Percentiles rank a stretch among this genome's conserved stretches.
Evolutionary conservation across 306 rosid species (phyloP).

Genomic region (Glycine tomentella): DNA sequence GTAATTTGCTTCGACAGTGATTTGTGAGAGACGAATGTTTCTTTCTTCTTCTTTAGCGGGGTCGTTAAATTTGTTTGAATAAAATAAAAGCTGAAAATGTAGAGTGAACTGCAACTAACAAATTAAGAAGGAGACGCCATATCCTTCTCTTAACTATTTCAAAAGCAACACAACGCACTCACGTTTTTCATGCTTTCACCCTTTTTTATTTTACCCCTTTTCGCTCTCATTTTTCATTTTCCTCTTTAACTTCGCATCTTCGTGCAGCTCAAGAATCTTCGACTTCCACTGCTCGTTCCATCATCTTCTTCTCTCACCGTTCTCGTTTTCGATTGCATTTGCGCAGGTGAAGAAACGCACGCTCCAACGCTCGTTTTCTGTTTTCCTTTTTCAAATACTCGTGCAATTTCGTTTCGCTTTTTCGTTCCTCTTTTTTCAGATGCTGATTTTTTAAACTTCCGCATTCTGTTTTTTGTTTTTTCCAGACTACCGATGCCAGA

Average conservation of each 20-base stretch:
- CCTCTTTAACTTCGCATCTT: not conserved
- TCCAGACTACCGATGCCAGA: not conserved
- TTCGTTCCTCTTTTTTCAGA: not conserved
- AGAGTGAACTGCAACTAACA: conserved; percentile 43
- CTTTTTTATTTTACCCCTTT: not conserved
- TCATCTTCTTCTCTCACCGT: not conserved
- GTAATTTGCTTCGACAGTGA: not conserved
- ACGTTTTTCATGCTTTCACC: conserved; percentile 21
- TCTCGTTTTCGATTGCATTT: conserved; percentile 38
- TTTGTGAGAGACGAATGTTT: not conserved
- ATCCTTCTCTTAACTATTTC: conserved; percentile 43
- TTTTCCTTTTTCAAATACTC: not conserved
- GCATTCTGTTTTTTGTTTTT: conserved; percentile 5
- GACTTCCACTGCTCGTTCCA: not conserved
- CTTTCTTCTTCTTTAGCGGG: conserved; percentile 45
- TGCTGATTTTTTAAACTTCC: conserved; percentile 7
- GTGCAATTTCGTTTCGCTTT: not conserved
- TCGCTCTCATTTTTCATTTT: not conserved
- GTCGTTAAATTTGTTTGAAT: conserved; percentile 47
- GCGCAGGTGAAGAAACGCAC: conserved; percentile 35
- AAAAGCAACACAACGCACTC: conserved; percentile 36
- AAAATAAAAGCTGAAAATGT: conserved; percentile 29
- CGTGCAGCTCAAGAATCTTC: conserved; percentile 18
- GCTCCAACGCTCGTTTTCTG: not conserved
- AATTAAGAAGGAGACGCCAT: conserved; percentile 66